Evolutionary conservation across 768 basidiomycete species (phyloP).

Genomic region (Boletus subcaerulescens): DNA sequence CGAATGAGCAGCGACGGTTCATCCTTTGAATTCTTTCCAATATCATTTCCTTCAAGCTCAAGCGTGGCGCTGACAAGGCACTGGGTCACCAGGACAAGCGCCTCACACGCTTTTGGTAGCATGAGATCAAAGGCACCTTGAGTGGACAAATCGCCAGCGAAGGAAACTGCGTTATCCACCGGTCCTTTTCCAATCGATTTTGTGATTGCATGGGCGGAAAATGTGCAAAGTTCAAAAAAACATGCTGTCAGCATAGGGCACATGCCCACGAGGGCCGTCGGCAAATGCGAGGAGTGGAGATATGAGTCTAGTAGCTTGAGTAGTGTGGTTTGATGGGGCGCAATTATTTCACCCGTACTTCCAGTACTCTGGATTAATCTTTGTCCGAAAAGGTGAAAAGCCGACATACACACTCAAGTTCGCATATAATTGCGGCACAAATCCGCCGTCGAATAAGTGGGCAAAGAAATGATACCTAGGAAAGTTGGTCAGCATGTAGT

Average conservation of each 20-base stretch:
- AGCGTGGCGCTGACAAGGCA: slow-evolving; percentile 67
- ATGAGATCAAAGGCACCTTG: slow-evolving; percentile 58
- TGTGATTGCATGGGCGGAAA: slow-evolving; percentile 52
- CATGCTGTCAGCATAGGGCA: slow-evolving; percentile 57
- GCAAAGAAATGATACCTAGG: slow-evolving; percentile 63
- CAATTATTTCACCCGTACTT: slow-evolving; percentile 69
- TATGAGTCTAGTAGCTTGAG: slow-evolving; percentile 87
- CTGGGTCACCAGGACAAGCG: slow-evolving; percentile 73
- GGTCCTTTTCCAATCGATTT: slow-evolving; percentile 39
- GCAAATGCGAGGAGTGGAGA: slow-evolving; percentile 52
- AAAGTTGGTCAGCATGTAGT: slow-evolving; percentile 12
- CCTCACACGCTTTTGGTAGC: slow-evolving; percentile 78
- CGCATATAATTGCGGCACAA: slow-evolving; percentile 58
- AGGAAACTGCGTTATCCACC: slow-evolving; percentile 7
- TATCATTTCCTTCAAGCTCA: slow-evolving; percentile 34
- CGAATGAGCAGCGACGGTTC: slow-evolving; percentile 42
- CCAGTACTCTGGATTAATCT: slow-evolving; percentile 14
- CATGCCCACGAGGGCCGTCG: slow-evolving; percentile 40
- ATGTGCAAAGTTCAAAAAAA: slow-evolving; percentile 61
- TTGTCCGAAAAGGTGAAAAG: background rate
- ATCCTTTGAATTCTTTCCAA: slow-evolving; percentile 2
- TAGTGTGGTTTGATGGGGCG: slow-evolving; percentile 83
- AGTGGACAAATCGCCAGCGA: slow-evolving; percentile 9
- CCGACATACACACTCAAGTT: slow-evolving; percentile 57
- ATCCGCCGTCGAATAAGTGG: slow-evolving; percentile 57